Base-by-base conservation (phyloP, 257 asterid genomes). In the Ilex aquifolium region DNA sequence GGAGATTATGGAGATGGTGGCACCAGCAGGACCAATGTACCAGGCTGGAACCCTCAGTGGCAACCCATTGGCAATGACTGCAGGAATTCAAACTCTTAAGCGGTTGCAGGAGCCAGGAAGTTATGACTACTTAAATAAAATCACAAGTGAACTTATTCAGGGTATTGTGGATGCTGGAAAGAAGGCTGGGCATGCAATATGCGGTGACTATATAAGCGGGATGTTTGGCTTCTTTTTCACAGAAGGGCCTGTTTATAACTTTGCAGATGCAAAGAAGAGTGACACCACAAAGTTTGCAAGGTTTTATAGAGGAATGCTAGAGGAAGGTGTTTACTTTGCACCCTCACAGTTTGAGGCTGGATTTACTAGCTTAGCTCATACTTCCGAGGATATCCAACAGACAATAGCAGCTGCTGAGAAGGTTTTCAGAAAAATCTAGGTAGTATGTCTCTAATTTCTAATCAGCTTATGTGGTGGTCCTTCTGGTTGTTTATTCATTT, bases 271-370 rank as follows among this genome's bases (percentile, higher is more conserved):
- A 5, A 93, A 93, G 83, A 90, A 82, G 84, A 90, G 97, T 32
- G 97, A 92, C 46, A 72, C 95, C 11, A 79, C 80, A 1, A 92
- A 92, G 64, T 92, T 92, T 11, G 97, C 74, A 1, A 87, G 78
- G 74, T 92, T 92, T 65, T 78, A 73, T 52, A 59, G 90, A 63
- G 96, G 91, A 32, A 89, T 92, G 99, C 76, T 92, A 66, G 96
- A 90, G 80, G 96, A 89, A 80, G 99, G 99, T 2, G 91, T 92
- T 29, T 92, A 92, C 65, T 76, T 92, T 0, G 99, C 99, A 0
- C 99, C 99, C 14, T 92, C 97, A 13, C 97, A 89, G 65, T 92
- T 92, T 55, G 99, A 92, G 82, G 97, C 97, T 51, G 99, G 99
- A 36, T 92, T 92, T 67, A 92, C 94, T 1, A 76, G 99, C 83